Evolutionary conservation across 495 filamentous ascomycete species (phyloP), one percentile per base, ranked within the genome.

Genomic region (Hypoxylon lenormandii): DNA sequence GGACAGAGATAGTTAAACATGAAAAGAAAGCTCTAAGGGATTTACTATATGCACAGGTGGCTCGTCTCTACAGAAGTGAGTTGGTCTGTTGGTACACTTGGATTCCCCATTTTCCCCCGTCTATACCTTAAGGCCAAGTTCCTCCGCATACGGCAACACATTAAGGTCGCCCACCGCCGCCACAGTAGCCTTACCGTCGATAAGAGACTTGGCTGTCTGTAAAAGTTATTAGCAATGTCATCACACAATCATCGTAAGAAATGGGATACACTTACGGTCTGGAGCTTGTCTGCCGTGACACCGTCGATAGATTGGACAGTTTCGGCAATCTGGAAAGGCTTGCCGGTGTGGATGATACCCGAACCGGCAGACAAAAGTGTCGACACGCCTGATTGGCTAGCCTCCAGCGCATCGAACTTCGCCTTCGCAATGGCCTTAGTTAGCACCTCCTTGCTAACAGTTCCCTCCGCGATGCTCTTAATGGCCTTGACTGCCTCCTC

Each of bases 41-140:
- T 78, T 77, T 76, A 76, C 70, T 82, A 82, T 82, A 82, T 83
- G 80, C 81, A 83, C 80, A 82, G 71, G 73, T 76, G 68, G 72
- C 75, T 74, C 74, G 76, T 75, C 73, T 80, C 76, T 79, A 77
- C 69, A 66, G 60, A 55, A 62, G 63, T 71, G 72, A 72, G 72
- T 75, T 74, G 51, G 64, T 77, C 75, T 85, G 80, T 83, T 85
- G 78, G 79, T 85, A 85, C 81, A 84, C 75, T 78, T 77, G 76
- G 69, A 42, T 70, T 72, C 66, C 66, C 64, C 46, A 38, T 33
- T 53, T 56, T 62, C 51, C 37, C 60, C 61, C 64, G n/a, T 85
- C 85, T 94, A 98, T 84, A 97, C 92, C 77, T 90, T 92, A 78
- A 99, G 85, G 40, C 94, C 95, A 73, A 99, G 82, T 71, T 98